Percentiles rank a stretch among this genome's conserved stretches.
Evolutionary conservation across 2,329 filamentous ascomycete species (phyloP).

Genomic region (Arthrobotrys musiformis): DNA sequence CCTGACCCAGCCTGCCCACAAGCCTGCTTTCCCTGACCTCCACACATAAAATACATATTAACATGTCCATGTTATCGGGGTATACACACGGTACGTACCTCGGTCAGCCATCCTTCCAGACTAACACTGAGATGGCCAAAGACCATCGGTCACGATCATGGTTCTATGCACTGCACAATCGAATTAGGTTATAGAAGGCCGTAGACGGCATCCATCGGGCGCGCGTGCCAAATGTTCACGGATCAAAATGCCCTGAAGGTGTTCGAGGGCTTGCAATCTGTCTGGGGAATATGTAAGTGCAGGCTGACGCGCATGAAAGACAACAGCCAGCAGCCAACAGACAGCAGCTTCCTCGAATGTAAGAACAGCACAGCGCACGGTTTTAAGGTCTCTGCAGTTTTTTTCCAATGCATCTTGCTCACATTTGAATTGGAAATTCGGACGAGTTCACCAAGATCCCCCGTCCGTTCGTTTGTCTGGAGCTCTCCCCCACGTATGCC

Average conservation of each 20-base stretch:
- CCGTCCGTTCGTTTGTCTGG: constrained; percentile 15
- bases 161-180: constrained; percentile 33
- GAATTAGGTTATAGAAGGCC: constrained; percentile 55
- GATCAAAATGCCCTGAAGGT: constrained; percentile 20
- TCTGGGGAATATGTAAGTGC: constrained; percentile 28
- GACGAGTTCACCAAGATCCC: constrained; percentile 46
- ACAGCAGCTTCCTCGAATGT: constrained; percentile 19
- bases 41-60: background rate
- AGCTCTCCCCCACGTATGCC: constrained; percentile 43
- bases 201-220: constrained; percentile 55
- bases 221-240: constrained; percentile 24
- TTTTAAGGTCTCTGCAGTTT: constrained; percentile 1
- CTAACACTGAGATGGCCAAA: constrained; percentile 17
- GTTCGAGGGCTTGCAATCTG: constrained; percentile 6
- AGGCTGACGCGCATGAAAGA: constrained; percentile 50
- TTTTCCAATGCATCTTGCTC: constrained; percentile 16
- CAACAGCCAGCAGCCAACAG: constrained; percentile 13
- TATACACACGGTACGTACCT: constrained; percentile 16
- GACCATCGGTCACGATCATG: constrained; percentile 21
- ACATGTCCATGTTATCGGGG: background rate
- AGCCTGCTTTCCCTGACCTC: constrained; percentile 13
- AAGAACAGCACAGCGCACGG: background rate
- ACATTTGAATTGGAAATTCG: constrained; percentile 23
- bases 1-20: background rate
- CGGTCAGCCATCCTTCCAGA: constrained; percentile 18